Evolutionary conservation across 1,139 yeast species (phyloP), one percentile per base, ranked within the genome.

Genomic region (Saccharomyces uvarum): DNA sequence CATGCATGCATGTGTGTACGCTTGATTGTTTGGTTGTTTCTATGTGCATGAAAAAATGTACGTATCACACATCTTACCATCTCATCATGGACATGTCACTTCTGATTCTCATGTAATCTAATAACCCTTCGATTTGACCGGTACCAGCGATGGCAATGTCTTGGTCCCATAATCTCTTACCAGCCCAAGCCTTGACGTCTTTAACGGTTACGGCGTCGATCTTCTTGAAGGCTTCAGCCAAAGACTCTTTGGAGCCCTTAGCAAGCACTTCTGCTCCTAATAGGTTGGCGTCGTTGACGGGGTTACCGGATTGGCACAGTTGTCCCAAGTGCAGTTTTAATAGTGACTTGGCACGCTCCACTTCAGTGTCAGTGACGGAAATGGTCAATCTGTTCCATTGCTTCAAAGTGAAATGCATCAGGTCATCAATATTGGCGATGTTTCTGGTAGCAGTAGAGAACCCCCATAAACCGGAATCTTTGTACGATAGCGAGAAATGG

Each of bases 31-130:
- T 47, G 49, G 26, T n/a, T 28, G 24, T 31, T 28, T 47, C 33
- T 49, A 54, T 51, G 47, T 44, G 44, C 50, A 54, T 49, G 49
- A 46, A 49, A 28, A 48, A 42, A 52, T 50, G 27, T 27, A 24
- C 26, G 26, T 50, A 50, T 50, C 27, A 50, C 31, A 42, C 33
- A 50, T 50, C 56, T 71, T 70, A 79, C 83, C 83, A 79, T 85
- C 95, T 86, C 84, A 86, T 77, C 88, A 84, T 81, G 69, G 93
- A 81, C 90, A 87, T 86, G 70, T 84, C 90, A 75, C 84, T 84
- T 83, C 95, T 85, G 74, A 83, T 76, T 83, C 93, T 84, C 81
- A 78, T 78, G 82, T 86, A 86, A 73, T 86, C 95, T 70, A 86
- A 76, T 74, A 86, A 78, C 63, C 77, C 88, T 78, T 86, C 95